These are phyloP conservation scores for Annona squamosa DNA, from an alignment of 164 flowering plant genomes.

Conservation along the genomic window DNA sequence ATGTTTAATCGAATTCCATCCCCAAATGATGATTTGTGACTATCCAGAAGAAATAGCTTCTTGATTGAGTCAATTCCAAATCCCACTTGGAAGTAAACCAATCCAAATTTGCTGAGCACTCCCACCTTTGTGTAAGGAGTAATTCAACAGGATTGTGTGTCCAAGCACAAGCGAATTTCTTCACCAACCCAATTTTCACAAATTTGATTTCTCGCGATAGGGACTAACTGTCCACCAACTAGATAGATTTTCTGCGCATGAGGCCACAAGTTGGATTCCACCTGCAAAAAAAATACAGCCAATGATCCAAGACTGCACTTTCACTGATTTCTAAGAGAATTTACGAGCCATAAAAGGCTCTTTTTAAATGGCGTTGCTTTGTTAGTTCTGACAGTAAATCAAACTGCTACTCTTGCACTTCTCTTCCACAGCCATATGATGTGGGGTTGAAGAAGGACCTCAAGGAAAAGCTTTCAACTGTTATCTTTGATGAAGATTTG, in stretches of 20 bases:
- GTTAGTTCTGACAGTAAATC: not conserved
- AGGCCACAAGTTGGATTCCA: not conserved
- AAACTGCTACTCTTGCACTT: not conserved
- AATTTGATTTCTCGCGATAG: not conserved
- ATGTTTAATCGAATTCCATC: not conserved
- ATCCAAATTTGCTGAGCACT: no score
- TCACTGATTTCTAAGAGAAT: not conserved
- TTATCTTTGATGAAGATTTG: constrained; percentile 47
- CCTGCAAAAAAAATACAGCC: not conserved
- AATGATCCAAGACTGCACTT: not conserved
- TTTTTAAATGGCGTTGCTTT: not conserved
- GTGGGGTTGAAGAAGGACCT: constrained; percentile 45
- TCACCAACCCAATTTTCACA: not conserved
- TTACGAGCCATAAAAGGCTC: no score
- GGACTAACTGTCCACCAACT: not conserved
- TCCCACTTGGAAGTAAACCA: not conserved
- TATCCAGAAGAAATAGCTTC: no score
- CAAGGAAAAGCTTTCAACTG: constrained; percentile 45
- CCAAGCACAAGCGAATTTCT: not conserved
- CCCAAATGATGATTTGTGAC: no score
- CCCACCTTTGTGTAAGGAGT: not conserved
- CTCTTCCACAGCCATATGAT: constrained; percentile 27
- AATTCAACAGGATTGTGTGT: not conserved
- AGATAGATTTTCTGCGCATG: not conserved
- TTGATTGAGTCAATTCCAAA: no score